Evolutionary conservation across 2,329 filamentous ascomycete species (phyloP), one percentile per base, ranked within the genome.

Genomic region (Metarhizium album): DNA sequence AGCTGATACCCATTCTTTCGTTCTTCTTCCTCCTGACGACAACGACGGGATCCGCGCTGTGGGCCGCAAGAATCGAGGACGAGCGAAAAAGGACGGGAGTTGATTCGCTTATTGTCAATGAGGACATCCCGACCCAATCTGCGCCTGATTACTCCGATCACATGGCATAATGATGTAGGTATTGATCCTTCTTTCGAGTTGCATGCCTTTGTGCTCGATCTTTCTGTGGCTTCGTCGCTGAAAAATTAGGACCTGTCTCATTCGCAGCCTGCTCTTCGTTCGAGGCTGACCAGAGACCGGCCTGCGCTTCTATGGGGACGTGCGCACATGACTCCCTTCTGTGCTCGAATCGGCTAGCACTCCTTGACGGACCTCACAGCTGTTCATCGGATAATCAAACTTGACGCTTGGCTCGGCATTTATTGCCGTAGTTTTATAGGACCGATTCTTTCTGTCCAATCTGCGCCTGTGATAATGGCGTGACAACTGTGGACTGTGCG

Each of bases 11-110:
- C 1, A 76, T 91, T 13, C 68, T 96, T 46, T 94, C 87, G n/a
- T 94, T 98, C 76, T 83, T 97, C 63, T 96, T 97, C 65, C 75
- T 97, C 38, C 70, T 98, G 57, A 96, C 91, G 0, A 90, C 87
- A 3, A 86, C 90, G 1, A 81, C 83, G 20, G 93, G 91, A 2
- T 84, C 87, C 42, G 91, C 89, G 1, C 71, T 97, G 35, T 97
- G 91, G 90, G 87, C 83, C 2, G 83, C 83, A 2, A 82, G 84
- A 56, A 70, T 96, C 47, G 90, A 97, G 67, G 73, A 80, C 49
- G 72, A 79, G 57, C 69, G 64, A 46, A 58, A 58, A 22, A 47
- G 52, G 27, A 50, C 38, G 38, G 54, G 46, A 3, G 49, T 57
- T 27, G 52, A 52, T 9, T 29, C 53, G 50, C 48, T 46, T 29